A percentile compares a stretch with the other conserved stretches of the same genome.
phyloP scores from a whole-genome alignment of 352 stramenopile genomes.

The Phytophthora europaea region DNA sequence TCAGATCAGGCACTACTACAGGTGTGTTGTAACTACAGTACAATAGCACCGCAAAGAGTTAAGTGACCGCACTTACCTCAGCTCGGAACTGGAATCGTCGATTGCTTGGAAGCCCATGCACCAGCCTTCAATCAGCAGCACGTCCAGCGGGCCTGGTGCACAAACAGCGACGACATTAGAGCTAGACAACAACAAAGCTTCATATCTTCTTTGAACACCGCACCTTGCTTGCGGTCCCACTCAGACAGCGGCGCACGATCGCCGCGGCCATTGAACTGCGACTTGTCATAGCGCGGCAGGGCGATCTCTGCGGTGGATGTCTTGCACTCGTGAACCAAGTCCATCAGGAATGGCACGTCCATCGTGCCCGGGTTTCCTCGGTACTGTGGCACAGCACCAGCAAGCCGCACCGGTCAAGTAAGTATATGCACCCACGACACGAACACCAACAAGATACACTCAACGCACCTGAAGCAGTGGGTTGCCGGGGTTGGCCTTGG shows the following conservation, averaged over 20 bases:
- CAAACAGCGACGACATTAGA: slow-evolving; percentile 14
- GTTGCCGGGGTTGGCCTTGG: slow-evolving; percentile 66
- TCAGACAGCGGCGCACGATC: slow-evolving; percentile 67
- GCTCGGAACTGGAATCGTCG: slow-evolving; percentile 33
- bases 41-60: not conserved
- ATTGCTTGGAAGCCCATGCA: slow-evolving; percentile 85
- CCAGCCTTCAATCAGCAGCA: slow-evolving; percentile 89
- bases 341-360: slow-evolving; percentile 73
- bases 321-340: slow-evolving; percentile 71
- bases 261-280: slow-evolving; percentile 71
- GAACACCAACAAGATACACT: not conserved
- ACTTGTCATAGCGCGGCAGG: slow-evolving; percentile 87
- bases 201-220: not conserved
- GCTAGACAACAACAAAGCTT: not conserved
- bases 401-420: not conserved
- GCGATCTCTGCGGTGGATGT: slow-evolving; percentile 48
- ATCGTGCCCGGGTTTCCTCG: slow-evolving; percentile 88
- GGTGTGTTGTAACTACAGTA: no score
- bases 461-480: slow-evolving; percentile 76
- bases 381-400: slow-evolving; percentile 56
- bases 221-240: slow-evolving; percentile 74
- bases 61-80: slow-evolving; percentile 39
- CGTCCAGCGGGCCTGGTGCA: slow-evolving; percentile 71
- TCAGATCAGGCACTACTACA: not conserved
- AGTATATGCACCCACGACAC: not conserved